Evolutionary conservation across 2,329 filamentous ascomycete genomes (phyloP).

Genomic region (Epichloe aotearoae): DNA sequence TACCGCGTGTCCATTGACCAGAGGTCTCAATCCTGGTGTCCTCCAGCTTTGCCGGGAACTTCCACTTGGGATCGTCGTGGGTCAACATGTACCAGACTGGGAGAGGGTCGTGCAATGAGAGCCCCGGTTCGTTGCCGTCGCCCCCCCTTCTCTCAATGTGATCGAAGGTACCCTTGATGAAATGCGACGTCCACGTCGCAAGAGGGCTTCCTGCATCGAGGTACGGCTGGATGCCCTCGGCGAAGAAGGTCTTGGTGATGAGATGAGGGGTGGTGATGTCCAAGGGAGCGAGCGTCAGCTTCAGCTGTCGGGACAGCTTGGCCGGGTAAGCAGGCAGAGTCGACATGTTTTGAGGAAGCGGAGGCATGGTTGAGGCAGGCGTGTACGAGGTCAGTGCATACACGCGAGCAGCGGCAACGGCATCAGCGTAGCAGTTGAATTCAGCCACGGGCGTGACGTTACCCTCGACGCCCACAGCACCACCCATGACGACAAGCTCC

Average conservation of each 20-base stretch:
- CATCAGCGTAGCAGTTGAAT: constrained; percentile 91
- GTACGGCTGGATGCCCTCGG: constrained; percentile 38
- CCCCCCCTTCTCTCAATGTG: constrained; percentile 53
- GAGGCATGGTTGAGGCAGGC: constrained; percentile 71
- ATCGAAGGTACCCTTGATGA: constrained; percentile 55
- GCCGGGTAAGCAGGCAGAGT: constrained; percentile 49
- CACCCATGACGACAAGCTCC: constrained; percentile 93
- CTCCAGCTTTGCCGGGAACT: constrained; percentile 44
- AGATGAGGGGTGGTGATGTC: constrained; percentile 65
- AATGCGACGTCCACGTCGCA: constrained; percentile 58
- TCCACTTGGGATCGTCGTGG: constrained; percentile 44
- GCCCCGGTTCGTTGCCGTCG: constrained; percentile 42
- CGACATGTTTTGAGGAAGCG: constrained; percentile 37
- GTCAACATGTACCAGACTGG: constrained; percentile 69
- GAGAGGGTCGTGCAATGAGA: constrained; percentile 65
- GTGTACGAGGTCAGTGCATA: constrained; percentile 63
- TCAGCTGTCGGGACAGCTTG: constrained; percentile 48
- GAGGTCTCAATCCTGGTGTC: constrained; percentile 82
- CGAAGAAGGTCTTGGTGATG: constrained; percentile 48
- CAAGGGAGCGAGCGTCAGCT: constrained; percentile 59
- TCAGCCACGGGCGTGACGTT: constrained; percentile 81
- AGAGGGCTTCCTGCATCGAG: constrained; percentile 55
- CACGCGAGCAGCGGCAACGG: constrained; percentile 61
- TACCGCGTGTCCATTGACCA: constrained; percentile 90
- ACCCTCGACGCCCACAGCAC: constrained; percentile 63